Conservation (phyloP, 1,284 basidiomycete species). For the Fomitopsis schrenkii region DNA sequence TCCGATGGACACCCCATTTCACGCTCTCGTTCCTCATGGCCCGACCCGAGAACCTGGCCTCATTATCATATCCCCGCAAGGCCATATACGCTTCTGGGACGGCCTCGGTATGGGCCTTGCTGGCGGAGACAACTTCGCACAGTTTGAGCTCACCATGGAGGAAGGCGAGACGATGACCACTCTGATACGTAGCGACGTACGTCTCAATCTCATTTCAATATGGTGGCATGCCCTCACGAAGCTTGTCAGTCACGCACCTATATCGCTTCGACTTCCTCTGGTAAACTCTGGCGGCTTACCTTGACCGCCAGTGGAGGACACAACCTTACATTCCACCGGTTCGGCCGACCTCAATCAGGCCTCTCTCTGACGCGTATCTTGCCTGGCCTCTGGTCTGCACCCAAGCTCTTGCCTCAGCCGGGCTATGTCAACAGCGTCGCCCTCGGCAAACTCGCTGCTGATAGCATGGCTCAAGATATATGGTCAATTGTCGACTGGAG, state of each 20-base stretch:
- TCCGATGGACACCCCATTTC: constrained; percentile 50
- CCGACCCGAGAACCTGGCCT: constrained; percentile 73
- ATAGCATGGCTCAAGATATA: constrained; percentile 41
- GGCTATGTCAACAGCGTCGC: constrained; percentile 61
- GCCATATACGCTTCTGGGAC: constrained; percentile 74
- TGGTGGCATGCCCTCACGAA: not conserved
- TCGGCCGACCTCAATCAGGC: constrained; percentile 51
- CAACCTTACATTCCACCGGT: constrained; percentile 50
- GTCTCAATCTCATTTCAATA: constrained; percentile 17
- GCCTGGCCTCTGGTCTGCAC: constrained; percentile 48
- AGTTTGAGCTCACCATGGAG: constrained; percentile 46
- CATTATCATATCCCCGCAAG: constrained; percentile 60
- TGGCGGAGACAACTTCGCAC: constrained; percentile 67
- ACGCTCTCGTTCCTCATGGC: constrained; percentile 67
- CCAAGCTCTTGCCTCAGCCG: constrained; percentile 30
- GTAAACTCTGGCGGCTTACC: constrained; percentile 59
- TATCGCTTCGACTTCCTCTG: constrained; percentile 62
- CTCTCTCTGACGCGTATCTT: constrained; percentile 56
- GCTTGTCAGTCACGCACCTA: constrained; percentile 54
- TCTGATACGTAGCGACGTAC: constrained; percentile 59
- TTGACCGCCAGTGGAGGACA: constrained; percentile 65
- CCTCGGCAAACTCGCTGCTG: constrained; percentile 37
- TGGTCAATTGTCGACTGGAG: constrained; percentile 66
- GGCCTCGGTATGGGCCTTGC: constrained; percentile 77
- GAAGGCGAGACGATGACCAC: constrained; percentile 61